Evolutionary conservation across 1,284 basidiomycete genomes (phyloP).

Genomic region (Puccinia coronata): DNA sequence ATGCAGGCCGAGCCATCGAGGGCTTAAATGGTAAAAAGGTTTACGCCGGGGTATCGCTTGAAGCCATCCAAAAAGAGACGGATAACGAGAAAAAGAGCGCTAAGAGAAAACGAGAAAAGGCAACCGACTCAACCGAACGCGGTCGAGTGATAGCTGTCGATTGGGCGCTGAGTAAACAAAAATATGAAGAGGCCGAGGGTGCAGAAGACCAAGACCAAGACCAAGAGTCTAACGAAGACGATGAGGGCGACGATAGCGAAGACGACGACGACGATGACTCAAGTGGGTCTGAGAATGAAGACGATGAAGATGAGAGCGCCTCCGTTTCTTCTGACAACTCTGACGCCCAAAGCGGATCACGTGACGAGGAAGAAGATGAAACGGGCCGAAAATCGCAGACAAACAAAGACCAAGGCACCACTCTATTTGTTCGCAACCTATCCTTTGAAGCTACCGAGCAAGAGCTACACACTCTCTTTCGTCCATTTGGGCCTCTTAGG

Average conservation of each 20-base stretch:
- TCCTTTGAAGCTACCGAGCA: constrained; percentile 90
- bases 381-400: not conserved
- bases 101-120: constrained; percentile 62
- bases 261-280: constrained; percentile 63
- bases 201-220: constrained; percentile 58
- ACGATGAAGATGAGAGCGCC: not conserved
- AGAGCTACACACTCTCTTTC: constrained; percentile 82
- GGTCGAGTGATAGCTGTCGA: constrained; percentile 85
- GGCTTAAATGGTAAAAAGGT: constrained; percentile 78
- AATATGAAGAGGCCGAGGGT: constrained; percentile 73
- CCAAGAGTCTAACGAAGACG: constrained; percentile 51
- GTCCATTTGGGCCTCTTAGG: constrained; percentile 83
- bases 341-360: not conserved
- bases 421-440: constrained; percentile 91
- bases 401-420: constrained; percentile 67
- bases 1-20: constrained; percentile 81
- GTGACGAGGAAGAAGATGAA: constrained; percentile 9
- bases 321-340: not conserved
- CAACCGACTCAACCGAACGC: constrained; percentile 60
- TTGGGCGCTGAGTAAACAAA: constrained; percentile 92
- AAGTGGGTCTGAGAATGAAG: constrained; percentile 61
- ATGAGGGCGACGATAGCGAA: constrained; percentile 53
- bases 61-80: constrained; percentile 69
- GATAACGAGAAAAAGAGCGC: constrained; percentile 71
- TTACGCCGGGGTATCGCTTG: constrained; percentile 68